These are phyloP conservation scores for Vaccinium darrowii DNA, from an alignment of 148 eudicot species.

Conservation along the genomic window DNA sequence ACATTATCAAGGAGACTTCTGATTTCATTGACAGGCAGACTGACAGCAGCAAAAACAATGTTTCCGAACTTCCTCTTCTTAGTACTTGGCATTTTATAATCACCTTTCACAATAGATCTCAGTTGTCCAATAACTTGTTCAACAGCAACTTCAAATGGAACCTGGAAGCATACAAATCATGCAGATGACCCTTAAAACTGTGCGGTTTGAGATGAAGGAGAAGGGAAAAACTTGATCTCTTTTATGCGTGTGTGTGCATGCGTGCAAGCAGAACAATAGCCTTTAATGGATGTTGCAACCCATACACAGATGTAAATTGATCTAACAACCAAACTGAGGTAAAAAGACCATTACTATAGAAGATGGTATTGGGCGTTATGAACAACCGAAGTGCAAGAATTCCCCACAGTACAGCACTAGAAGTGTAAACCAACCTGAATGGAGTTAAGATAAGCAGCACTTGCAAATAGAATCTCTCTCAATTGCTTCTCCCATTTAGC, in stretches of 20 bases:
- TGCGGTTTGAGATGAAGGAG: background rate
- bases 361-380: background rate
- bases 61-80: constrained; percentile 71
- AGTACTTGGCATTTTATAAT: constrained; percentile 52
- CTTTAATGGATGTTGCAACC: background rate
- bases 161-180: constrained; percentile 40
- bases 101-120: constrained; percentile 64
- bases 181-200: background rate
- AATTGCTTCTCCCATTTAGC: constrained; percentile 76
- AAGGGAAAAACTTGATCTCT: background rate
- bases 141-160: constrained; percentile 75
- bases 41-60: constrained; percentile 78
- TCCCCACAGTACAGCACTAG: background rate
- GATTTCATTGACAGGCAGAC: constrained; percentile 59
- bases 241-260: background rate
- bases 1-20: constrained; percentile 46
- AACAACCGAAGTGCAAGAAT: background rate
- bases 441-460: constrained; percentile 59
- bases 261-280: background rate
- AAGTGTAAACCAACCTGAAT: constrained; percentile 56
- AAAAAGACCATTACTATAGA: background rate
- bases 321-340: background rate
- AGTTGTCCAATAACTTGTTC: constrained; percentile 64
- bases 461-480: constrained; percentile 51
- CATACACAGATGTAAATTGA: background rate